Evolutionary conservation across 495 filamentous ascomycete species (phyloP).

Genomic region (Annulohypoxylon maeteangense): DNA sequence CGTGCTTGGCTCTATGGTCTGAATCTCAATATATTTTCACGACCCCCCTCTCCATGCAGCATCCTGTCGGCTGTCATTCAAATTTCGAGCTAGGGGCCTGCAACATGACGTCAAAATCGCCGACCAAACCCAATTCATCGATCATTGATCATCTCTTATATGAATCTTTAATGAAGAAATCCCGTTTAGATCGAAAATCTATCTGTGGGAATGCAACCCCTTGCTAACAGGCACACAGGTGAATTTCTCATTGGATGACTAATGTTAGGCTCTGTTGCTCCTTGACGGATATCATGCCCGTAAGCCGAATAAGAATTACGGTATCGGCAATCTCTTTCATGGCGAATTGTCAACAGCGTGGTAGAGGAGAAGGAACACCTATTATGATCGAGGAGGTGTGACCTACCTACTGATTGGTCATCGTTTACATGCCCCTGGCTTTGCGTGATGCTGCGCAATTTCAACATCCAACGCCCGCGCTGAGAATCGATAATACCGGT

Average conservation of each 20-base stretch:
- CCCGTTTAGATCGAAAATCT: constrained; percentile 19
- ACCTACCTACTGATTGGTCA: constrained; percentile 15
- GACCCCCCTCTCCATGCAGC: background rate
- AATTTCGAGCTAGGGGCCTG: background rate
- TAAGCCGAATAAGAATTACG: constrained; percentile 6
- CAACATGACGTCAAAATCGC: constrained; percentile 21
- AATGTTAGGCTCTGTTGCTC: constrained; percentile 63
- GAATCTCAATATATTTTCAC: background rate
- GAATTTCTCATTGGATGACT: constrained; percentile 22
- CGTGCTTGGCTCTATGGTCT: constrained; percentile 16
- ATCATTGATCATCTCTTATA: background rate
- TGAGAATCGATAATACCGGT: constrained; percentile 6
- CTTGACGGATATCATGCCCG: constrained; percentile 40
- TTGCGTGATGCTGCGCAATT: constrained; percentile 30
- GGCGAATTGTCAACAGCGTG: background rate
- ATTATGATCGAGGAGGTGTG: constrained; percentile 18
- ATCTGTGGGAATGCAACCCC: constrained; percentile 12
- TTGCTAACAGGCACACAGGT: constrained; percentile 1
- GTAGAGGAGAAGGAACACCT: background rate
- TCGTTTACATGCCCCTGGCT: constrained; percentile 12
- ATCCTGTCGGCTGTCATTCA: background rate
- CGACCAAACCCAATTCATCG: background rate
- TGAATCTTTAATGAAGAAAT: constrained; percentile 17
- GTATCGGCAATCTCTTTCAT: background rate
- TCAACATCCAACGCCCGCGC: constrained; percentile 16